Conservation (phyloP, 768 basidiomycete genomes). For the Rubroboletus satanas region DNA sequence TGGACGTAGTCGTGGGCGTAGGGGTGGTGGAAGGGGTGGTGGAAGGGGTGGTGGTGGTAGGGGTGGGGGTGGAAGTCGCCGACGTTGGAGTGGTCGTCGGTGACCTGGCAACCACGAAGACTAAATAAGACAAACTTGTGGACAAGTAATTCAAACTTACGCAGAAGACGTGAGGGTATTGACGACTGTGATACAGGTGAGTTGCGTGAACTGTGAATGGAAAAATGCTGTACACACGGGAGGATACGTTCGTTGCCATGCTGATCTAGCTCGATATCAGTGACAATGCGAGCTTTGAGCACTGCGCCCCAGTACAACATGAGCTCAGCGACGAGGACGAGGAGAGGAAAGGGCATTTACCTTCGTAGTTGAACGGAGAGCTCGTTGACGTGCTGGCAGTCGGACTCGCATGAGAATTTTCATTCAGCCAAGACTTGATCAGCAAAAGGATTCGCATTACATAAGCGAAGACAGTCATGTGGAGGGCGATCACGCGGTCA, state of each 20-base stretch:
- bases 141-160: constrained; percentile 7
- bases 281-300: constrained; percentile 1
- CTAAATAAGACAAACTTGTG: neutral
- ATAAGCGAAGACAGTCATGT: constrained; percentile 4
- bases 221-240: constrained; percentile 7
- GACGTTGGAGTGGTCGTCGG: neutral
- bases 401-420: constrained; percentile 21
- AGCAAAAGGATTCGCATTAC: constrained; percentile 14
- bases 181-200: neutral
- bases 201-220: neutral
- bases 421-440: neutral
- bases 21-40: neutral
- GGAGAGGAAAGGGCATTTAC: neutral
- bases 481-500: neutral
- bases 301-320: too few relatives aligned
- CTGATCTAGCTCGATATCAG: constrained; percentile 1
- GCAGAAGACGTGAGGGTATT: fast-evolving
- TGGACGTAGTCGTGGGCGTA: constrained; percentile 5
- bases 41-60: neutral
- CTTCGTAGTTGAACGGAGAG: constrained; percentile 1
- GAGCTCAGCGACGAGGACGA: neutral
- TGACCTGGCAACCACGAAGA: neutral
- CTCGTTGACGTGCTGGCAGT: constrained; percentile 7
- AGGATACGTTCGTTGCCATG: neutral
- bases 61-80: neutral